Percentiles rank a stretch among this genome's conserved stretches.
Conservation (phyloP, 108 stramenopile species). For the Aurantiochytrium sp. region DNA sequence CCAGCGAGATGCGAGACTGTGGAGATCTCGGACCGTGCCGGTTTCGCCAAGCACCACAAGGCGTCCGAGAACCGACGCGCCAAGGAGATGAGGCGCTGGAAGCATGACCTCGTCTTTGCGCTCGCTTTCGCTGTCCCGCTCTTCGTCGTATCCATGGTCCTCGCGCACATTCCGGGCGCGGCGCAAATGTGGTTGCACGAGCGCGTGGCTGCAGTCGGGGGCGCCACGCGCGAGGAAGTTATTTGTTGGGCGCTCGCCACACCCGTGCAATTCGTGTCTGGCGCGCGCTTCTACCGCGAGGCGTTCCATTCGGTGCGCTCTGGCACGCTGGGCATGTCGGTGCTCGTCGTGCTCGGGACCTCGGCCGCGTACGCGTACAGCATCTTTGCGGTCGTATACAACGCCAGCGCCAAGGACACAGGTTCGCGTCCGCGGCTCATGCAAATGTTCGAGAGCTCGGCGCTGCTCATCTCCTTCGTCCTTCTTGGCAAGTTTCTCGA, state of each 20-base stretch:
- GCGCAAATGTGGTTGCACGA: neutral
- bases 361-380: constrained; percentile 67
- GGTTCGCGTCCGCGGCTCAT: neutral
- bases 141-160: constrained; percentile 22
- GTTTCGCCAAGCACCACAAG: neutral
- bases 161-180: neutral
- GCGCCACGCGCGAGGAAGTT: constrained; percentile 50
- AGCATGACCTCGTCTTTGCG: neutral
- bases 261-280: constrained; percentile 81
- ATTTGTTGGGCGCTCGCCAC: constrained; percentile 65
- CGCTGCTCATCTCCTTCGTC: constrained; percentile 89
- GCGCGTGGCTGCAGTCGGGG: neutral
- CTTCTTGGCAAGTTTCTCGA: constrained; percentile 84
- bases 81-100: neutral
- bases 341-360: constrained; percentile 84
- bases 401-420: too few relatives aligned
- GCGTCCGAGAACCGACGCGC: neutral
- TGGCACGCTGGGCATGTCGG: constrained; percentile 77
- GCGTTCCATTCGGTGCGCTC: constrained; percentile 66
- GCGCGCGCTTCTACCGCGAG: constrained; percentile 70
- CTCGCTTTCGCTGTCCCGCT: neutral
- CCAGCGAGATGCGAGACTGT: neutral
- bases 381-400: neutral
- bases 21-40: neutral
- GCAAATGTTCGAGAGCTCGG: constrained; percentile 86